phyloP scores from a whole-genome alignment of 2,329 filamentous ascomycete genomes.

The Cladosporium oxysporum region DNA sequence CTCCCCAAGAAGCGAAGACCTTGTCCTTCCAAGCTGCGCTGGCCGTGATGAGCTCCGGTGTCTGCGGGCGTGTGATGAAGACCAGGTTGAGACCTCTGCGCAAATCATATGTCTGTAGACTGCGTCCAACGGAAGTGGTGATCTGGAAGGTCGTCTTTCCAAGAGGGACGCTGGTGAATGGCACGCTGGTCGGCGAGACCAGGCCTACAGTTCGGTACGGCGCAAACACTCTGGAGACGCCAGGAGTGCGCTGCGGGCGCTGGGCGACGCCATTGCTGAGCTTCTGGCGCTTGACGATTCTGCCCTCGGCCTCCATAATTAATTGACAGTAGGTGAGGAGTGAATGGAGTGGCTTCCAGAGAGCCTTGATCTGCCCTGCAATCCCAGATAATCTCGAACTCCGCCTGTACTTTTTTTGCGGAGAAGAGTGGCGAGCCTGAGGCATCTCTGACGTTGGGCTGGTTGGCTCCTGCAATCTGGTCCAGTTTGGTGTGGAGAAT shows the following conservation, averaged over 20 bases:
- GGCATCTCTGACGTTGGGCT: not conserved
- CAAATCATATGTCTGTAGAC: conserved; percentile 93
- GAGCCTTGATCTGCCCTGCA: not conserved
- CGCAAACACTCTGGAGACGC: conserved; percentile 77
- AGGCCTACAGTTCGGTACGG: conserved; percentile 94
- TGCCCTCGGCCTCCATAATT: conserved; percentile 25
- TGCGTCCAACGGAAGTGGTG: conserved; percentile 88
- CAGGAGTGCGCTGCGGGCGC: conserved; percentile 27
- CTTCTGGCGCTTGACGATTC: conserved; percentile 70
- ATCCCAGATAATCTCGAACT: conserved; percentile 1
- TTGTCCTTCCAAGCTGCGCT: conserved; percentile 84
- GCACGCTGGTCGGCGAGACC: conserved; percentile 85
- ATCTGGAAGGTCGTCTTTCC: conserved; percentile 97
- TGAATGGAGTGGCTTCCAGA: not conserved
- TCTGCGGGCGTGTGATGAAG: conserved; percentile 90
- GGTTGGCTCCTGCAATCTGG: not conserved
- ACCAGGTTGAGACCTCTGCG: conserved; percentile 86
- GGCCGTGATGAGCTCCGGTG: conserved; percentile 80
- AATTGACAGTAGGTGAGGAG: not conserved
- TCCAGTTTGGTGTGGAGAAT: not conserved
- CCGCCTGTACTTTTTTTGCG: not conserved
- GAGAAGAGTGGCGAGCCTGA: not conserved
- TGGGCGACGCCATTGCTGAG: conserved; percentile 36
- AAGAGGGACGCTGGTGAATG: conserved; percentile 84
- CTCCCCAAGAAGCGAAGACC: conserved; percentile 88